These are phyloP conservation scores for Trichoderma endophyticum DNA, from an alignment of 2,329 filamentous ascomycete genomes.

Conservation along the genomic window DNA sequence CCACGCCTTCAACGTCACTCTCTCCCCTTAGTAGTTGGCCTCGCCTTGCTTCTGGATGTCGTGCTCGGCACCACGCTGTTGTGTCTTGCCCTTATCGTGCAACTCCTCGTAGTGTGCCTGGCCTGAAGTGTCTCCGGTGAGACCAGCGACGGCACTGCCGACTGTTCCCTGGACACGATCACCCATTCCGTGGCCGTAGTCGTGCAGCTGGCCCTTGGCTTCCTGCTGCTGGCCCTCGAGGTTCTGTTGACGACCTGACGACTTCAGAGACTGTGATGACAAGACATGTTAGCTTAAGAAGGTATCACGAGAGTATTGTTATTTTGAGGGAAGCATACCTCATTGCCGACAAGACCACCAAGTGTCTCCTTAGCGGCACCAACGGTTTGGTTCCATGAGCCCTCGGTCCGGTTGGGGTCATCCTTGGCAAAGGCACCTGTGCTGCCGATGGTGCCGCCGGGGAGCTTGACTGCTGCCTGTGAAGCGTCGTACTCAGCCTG, in stretches of 20 bases:
- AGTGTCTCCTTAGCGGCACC: constrained; percentile 80
- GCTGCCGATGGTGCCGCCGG: constrained; percentile 65
- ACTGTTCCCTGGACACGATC: constrained; percentile 69
- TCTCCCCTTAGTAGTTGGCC: constrained; percentile 30
- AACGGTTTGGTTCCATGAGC: constrained; percentile 85
- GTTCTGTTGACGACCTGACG: constrained; percentile 74
- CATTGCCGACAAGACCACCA: constrained; percentile 71
- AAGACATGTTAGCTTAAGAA: constrained; percentile 11
- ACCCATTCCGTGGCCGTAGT: constrained; percentile 63
- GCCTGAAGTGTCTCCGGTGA: constrained; percentile 67
- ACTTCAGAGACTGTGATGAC: constrained; percentile 58
- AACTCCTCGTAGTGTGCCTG: constrained; percentile 63
- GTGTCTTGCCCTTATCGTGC: constrained; percentile 80
- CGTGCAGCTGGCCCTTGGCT: constrained; percentile 75
- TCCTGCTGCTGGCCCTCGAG: constrained; percentile 75
- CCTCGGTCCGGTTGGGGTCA: constrained; percentile 66
- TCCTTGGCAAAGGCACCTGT: constrained; percentile 70
- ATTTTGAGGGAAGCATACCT: constrained; percentile 44
- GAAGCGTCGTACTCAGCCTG: constrained; percentile 68
- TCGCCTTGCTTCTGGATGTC: constrained; percentile 73
- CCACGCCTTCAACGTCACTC: neutral
- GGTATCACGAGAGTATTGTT: neutral
- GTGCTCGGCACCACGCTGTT: constrained; percentile 76
- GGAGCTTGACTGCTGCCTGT: constrained; percentile 71
- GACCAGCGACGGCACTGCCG: constrained; percentile 65